Base-by-base conservation (phyloP, 169 alveolate species). In the Cyclospora cayetanensis region DNA sequence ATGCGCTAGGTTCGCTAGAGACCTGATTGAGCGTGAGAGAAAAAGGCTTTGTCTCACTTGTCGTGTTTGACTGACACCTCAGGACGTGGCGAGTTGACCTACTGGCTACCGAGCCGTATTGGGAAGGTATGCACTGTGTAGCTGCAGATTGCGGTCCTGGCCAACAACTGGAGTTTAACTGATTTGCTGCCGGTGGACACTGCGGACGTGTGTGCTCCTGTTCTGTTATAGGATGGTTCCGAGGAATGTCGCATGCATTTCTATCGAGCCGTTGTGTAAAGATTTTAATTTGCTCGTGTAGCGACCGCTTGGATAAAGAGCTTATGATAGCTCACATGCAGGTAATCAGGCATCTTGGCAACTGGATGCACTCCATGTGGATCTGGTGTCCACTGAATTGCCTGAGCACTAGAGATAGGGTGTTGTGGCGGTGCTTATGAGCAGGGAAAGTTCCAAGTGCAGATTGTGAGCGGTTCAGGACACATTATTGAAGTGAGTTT, bases 301-400 rank as follows among this genome's bases (percentile, higher is more conserved):
- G 93, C 50, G 99, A 97, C 90, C 95, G 98, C 94, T 94, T 96
- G 95, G 99, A 97, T 92, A 94, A 96, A 88, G 97, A 96, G 86
- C 90, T 97, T 82, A 97, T 97, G 70, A 96, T 96, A 4, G 99
- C 98, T 22, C 96, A 96, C 91, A 96, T 96, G 98, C 96, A 80
- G 90, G 90, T 80, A 42, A 34, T 27, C 52, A 65, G 53, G 65
- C 27, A 41, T 15, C 31, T 55, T 41, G 43, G 29, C 86, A 15
- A 74, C 41, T 3, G 42, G 18, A 0, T 76, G 3, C 60, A 42
- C 34, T n/a, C 9, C n/a, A 76, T 18, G 31, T 4, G 3, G 66
- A 7, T 27, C 27, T 43, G 15, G 68, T 42, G 27, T 43, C 25
- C 29, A 66, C 1, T 52, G 55, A 66, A 31, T n/a, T 50, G 63